Conservation (phyloP, 2,329 filamentous ascomycete genomes). For the Geoglossum cookeanum region DNA sequence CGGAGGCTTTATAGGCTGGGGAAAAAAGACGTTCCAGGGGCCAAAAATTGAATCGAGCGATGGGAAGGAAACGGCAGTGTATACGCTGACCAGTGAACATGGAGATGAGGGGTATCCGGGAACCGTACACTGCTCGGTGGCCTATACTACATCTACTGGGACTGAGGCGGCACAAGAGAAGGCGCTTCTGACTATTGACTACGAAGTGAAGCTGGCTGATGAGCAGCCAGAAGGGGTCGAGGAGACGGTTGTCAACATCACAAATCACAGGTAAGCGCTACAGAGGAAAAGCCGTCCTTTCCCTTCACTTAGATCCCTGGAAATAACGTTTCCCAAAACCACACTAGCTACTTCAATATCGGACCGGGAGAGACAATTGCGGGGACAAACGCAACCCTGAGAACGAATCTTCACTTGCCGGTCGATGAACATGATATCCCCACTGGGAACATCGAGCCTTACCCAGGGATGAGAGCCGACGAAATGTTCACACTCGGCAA, state of each 20-base stretch:
- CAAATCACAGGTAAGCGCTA: conserved; percentile 64
- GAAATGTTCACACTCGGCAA: conserved; percentile 54
- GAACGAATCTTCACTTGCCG: conserved; percentile 48
- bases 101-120: conserved; percentile 86
- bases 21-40: conserved; percentile 57
- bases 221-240: conserved; percentile 38
- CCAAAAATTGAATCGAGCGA: conserved; percentile 38
- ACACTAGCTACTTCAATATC: conserved; percentile 51
- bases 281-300: background rate
- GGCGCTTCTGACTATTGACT: conserved; percentile 66
- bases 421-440: conserved; percentile 60
- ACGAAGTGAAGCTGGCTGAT: conserved; percentile 63
- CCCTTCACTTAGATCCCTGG: background rate
- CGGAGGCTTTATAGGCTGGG: conserved; percentile 59
- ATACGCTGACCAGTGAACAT: conserved; percentile 45
- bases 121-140: conserved; percentile 55
- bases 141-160: conserved; percentile 60
- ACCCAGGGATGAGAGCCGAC: conserved; percentile 44
- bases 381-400: conserved; percentile 39
- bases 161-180: conserved; percentile 39
- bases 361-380: conserved; percentile 36
- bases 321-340: background rate
- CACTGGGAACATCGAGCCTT: conserved; percentile 42
- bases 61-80: conserved; percentile 25
- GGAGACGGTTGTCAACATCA: conserved; percentile 86